Evolutionary conservation across 2,329 filamentous ascomycete genomes (phyloP), one percentile per base, ranked within the genome.

Genomic region (Lasiodiplodia citricola): DNA sequence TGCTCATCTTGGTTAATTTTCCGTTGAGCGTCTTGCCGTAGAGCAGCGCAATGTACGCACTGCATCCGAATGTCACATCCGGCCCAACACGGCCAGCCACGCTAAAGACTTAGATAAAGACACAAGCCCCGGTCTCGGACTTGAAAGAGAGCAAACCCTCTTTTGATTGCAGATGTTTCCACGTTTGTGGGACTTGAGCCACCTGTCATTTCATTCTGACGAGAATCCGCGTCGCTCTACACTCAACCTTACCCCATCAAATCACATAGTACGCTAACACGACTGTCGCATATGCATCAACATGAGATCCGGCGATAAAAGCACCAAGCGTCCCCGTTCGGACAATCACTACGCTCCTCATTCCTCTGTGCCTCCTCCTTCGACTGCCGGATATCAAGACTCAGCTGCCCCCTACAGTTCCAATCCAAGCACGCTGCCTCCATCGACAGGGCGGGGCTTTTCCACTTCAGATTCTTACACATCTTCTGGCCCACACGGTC

Each of bases 91-190:
- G 44, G n/a, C 44, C 16, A 50, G 44, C 44, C 44, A 50, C 44
- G n/a, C n/a, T 50, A n/a, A 50, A 8, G 16, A 21, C 16, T 21
- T 50, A 50, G 44, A 50, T 50, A 50, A 50, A 1, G 80, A 38
- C 10, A 13, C 37, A 38, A 38, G 37, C 6, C 13, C 37, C 37
- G 1, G 37, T 38, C 37, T 38, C 37, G 37, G 37, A 38, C 37
- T 13, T 4, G 37, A 38, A 38, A 11, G 37, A 38, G 37, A 38
- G 37, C 6, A 3, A 37, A 37, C 35, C 35, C 4, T 37, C 35
- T 37, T 37, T 37, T 37, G 35, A 8, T 37, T 37, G 35, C 11
- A 37, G 35, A 37, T 37, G 35, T 37, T 37, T 37, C 35, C 35
- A 37, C 35, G 35, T 37, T 37, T 8, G 37, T 38, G 37, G 8